A percentile compares a stretch with the other conserved stretches of the same genome.
Evolutionary conservation across 2,329 filamentous ascomycete species (phyloP).

Genomic region (Fusarium sp.): DNA sequence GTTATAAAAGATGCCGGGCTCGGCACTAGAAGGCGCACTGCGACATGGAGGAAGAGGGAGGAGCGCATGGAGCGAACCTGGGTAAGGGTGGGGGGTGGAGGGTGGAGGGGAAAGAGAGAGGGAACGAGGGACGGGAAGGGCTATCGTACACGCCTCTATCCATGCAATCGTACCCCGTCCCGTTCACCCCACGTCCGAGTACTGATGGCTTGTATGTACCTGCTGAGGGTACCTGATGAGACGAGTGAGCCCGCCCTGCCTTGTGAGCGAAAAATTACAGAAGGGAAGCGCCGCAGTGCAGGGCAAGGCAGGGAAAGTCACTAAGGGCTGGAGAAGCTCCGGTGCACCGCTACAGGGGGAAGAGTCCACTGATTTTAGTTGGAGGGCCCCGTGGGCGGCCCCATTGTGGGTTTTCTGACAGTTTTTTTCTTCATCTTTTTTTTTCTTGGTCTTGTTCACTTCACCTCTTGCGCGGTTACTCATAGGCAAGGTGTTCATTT

Average conservation of each 20-base stretch:
- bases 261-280: slow-evolving; percentile 42
- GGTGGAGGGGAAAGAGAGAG: slow-evolving; percentile 39
- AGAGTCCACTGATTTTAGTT: slow-evolving; percentile 24
- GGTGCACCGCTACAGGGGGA: slow-evolving; percentile 36
- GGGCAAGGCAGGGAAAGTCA: slow-evolving; percentile 23
- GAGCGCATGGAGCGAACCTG: slow-evolving; percentile 36
- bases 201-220: slow-evolving; percentile 30
- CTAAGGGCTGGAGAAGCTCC: slow-evolving; percentile 29
- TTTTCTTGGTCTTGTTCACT: neutral
- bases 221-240: slow-evolving; percentile 45
- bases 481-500: slow-evolving; percentile 11
- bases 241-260: slow-evolving; percentile 39
- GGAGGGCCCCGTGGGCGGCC: slow-evolving; percentile 31
- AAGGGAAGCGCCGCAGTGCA: slow-evolving; percentile 29
- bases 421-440: slow-evolving; percentile 2
- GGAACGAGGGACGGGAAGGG: slow-evolving; percentile 40
- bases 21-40: slow-evolving; percentile 46
- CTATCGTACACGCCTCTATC: slow-evolving; percentile 10
- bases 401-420: slow-evolving; percentile 26
- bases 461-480: slow-evolving; percentile 10
- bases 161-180: slow-evolving; percentile 10
- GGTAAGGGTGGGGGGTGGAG: slow-evolving; percentile 5
- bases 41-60: slow-evolving; percentile 35
- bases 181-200: slow-evolving; percentile 34
- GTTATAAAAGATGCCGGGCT: slow-evolving; percentile 52